Percentiles rank a stretch among this genome's conserved stretches.
Evolutionary conservation across 192 early-diverging fungal species (phyloP).

Genomic region (Umbelopsis sp.): DNA sequence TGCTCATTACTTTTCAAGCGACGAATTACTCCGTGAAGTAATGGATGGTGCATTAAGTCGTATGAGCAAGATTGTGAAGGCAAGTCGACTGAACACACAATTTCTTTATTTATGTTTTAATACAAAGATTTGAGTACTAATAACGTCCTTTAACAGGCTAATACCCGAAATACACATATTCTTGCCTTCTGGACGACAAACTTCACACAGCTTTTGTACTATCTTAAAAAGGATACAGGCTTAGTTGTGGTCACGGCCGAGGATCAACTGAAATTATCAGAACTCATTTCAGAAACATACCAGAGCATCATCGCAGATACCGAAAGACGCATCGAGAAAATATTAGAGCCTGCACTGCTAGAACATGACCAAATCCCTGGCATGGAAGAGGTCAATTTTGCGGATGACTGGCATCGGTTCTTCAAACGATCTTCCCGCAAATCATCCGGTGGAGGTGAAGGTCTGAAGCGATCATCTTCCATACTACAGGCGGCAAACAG

Average conservation of each 20-base stretch:
- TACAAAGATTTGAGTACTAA: neutral
- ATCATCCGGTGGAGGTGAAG: conserved; percentile 23
- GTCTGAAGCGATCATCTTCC: conserved; percentile 16
- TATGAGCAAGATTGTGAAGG: conserved; percentile 62
- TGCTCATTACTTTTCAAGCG: conserved; percentile 77
- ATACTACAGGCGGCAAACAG: neutral
- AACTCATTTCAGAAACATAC: conserved; percentile 77
- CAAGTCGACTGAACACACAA: conserved; percentile 23
- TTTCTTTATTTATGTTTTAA: conserved; percentile 18
- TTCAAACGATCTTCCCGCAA: conserved; percentile 44
- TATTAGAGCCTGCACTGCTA: conserved; percentile 69
- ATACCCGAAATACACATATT: conserved; percentile 57
- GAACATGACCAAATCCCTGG: conserved; percentile 73
- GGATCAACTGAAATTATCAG: conserved; percentile 79
- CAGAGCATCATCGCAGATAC: conserved; percentile 66
- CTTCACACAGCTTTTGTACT: conserved; percentile 79
- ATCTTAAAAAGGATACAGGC: conserved; percentile 83
- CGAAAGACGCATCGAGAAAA: conserved; percentile 64
- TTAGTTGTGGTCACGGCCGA: conserved; percentile 71
- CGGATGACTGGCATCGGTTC: conserved; percentile 61
- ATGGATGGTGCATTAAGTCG: conserved; percentile 58
- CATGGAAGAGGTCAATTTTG: conserved; percentile 60
- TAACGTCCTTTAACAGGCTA: conserved; percentile 30
- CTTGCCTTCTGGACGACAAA: conserved; percentile 89
- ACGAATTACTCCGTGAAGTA: conserved; percentile 74